Conservation (phyloP, 73 alveolate genomes). For the Paramecium sonneborni region DNA sequence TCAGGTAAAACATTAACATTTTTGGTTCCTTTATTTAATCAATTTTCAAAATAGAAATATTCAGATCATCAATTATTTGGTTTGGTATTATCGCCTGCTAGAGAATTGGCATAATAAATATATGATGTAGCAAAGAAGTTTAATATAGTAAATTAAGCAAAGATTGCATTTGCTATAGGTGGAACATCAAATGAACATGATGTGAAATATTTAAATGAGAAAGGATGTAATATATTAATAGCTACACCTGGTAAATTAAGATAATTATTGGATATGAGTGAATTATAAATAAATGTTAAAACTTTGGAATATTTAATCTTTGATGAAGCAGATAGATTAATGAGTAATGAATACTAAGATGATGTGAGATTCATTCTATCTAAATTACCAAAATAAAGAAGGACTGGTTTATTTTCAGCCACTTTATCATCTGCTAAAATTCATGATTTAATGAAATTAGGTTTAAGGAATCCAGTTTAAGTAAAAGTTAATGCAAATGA, state of each 20-base stretch:
- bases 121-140: slow-evolving; percentile 83
- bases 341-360: slow-evolving; percentile 88
- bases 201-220: slow-evolving; percentile 75
- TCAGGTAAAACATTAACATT: slow-evolving; percentile 98
- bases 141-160: slow-evolving; percentile 38
- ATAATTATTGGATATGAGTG: slow-evolving; percentile 86
- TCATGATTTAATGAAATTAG: slow-evolving; percentile 90
- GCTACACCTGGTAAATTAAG: slow-evolving; percentile 98
- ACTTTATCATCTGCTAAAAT: slow-evolving; percentile 96
- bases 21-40: slow-evolving; percentile 85
- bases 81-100: slow-evolving; percentile 94
- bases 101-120: slow-evolving; percentile 98
- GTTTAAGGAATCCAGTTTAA: slow-evolving; percentile 98
- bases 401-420: slow-evolving; percentile 99
- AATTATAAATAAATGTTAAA: slow-evolving; percentile 72
- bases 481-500: slow-evolving; percentile 82
- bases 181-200: slow-evolving; percentile 91
- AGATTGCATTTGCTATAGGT: slow-evolving; percentile 84
- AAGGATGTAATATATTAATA: slow-evolving; percentile 92
- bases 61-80: slow-evolving; percentile 66
- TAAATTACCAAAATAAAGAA: slow-evolving; percentile 97
- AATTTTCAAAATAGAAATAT: slow-evolving; percentile 47
- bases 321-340: slow-evolving; percentile 99
- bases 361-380: slow-evolving; percentile 79
- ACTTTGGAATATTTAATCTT: slow-evolving; percentile 79